Evolutionary conservation across 306 rosid species (phyloP).

Genomic region (Malus sylvestris): DNA sequence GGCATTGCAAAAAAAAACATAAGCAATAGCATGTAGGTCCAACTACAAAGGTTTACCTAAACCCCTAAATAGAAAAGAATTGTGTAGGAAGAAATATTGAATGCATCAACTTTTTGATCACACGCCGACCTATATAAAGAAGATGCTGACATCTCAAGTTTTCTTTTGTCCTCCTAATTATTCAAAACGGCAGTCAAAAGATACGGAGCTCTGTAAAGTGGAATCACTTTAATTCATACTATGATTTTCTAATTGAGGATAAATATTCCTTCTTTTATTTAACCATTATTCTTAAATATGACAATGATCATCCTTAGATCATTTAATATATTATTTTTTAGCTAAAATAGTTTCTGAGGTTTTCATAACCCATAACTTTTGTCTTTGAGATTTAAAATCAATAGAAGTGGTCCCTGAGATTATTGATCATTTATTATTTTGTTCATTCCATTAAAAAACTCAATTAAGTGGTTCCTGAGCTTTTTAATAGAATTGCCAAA

Average conservation of each 20-base stretch:
- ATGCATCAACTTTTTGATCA: slow-evolving; percentile 29
- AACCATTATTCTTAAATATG: no score
- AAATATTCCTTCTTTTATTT: no score
- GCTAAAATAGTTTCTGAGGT: rapidly evolving
- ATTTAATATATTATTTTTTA: not conserved
- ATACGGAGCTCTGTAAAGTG: not conserved
- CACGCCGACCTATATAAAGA: slow-evolving; percentile 32
- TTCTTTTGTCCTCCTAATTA: slow-evolving; percentile 19
- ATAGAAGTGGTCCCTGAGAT: no score
- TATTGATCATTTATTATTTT: no score
- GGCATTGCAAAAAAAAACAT: no score
- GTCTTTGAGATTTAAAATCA: no score
- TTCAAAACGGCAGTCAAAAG: slow-evolving; percentile 3
- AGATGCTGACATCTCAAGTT: slow-evolving; percentile 54
- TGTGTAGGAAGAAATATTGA: slow-evolving; percentile 51
- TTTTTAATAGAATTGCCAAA: no score
- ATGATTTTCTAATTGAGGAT: not conserved
- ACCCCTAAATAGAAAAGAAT: slow-evolving; percentile 39
- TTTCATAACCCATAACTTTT: no score
- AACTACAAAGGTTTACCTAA: slow-evolving; percentile 33
- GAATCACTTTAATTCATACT: slow-evolving; percentile 20
- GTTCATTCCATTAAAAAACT: no score
- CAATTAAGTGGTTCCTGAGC: no score
- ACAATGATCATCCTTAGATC: not conserved
- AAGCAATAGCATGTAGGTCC: slow-evolving; percentile 10